Evolutionary conservation across 2,329 filamentous ascomycete species (phyloP).

Genomic region (Aspergillus sojae): DNA sequence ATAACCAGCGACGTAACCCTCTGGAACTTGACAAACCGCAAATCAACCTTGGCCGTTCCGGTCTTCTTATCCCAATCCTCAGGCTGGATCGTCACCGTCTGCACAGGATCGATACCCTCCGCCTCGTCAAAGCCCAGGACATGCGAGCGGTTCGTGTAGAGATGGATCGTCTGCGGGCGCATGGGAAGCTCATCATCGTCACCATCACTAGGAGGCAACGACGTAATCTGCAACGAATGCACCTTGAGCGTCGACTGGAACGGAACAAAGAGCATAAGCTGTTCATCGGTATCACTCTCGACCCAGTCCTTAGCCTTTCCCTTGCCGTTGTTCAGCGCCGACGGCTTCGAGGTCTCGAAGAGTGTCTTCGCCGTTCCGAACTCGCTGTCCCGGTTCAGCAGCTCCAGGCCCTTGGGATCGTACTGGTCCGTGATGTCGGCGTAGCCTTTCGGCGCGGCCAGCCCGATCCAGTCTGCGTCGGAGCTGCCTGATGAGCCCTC

Average conservation of each 20-base stretch:
- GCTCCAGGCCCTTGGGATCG: conserved; percentile 77
- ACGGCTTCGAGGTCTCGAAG: conserved; percentile 71
- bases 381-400: conserved; percentile 82
- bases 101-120: conserved; percentile 79
- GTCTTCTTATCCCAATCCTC: conserved; percentile 77
- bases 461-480: conserved; percentile 67
- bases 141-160: conserved; percentile 86
- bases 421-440: conserved; percentile 79
- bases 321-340: conserved; percentile 50
- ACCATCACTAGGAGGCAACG: conserved; percentile 62
- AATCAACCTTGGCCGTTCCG: conserved; percentile 69
- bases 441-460: conserved; percentile 77
- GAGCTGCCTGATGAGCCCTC: conserved; percentile 47
- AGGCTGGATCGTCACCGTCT: conserved; percentile 72
- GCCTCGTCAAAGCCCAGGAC: conserved; percentile 95
- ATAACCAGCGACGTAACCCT: conserved; percentile 83
- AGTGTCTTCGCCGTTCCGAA: conserved; percentile 73
- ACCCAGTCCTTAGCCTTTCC: conserved; percentile 74
- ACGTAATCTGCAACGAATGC: conserved; percentile 85
- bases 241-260: conserved; percentile 88
- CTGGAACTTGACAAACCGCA: conserved; percentile 97
- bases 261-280: conserved; percentile 88
- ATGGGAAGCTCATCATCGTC: conserved; percentile 76
- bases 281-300: conserved; percentile 95
- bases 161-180: conserved; percentile 78